Base-by-base conservation (phyloP, 257 asterid species). In the Thymus quinquecostatus region DNA sequence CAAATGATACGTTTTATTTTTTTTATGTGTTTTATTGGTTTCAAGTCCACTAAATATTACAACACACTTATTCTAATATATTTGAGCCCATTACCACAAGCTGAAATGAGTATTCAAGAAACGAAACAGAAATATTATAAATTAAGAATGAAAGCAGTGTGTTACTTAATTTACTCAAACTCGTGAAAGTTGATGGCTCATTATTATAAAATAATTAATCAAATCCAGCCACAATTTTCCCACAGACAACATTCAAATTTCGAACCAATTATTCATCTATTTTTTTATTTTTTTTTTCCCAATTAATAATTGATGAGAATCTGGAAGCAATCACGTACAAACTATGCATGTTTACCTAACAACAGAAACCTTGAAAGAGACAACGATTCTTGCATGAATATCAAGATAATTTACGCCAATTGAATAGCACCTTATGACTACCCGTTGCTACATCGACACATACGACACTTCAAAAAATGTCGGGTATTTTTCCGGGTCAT, bases 101-200 rank as follows among this genome's bases (percentile, higher is more conserved):
- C 21, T 21, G 21, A 21, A 21, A 21, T 21, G 21, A 21, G 21
- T 21, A 21, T 21, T 21, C 21, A 21, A 21, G 21, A 21, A 21
- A 21, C 21, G 21, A 21, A 21, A 21, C 21, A 21, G 21, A 21
- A 21, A 21, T 21, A 21, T 21, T 21, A 21, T 21, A 21, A 21
- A 74, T 66, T 36, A 50, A 60, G 14, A 43, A 50, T 48, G 72
- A 66, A 57, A 74, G 73, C 27, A 63, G 66, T 47, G 61, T 34
- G n/a, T 60, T 60, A 32, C 60, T 58, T 55, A 63, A 8, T 44
- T 44, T 64, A 11, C 69, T 4, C 54, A 44, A 63, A 28, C 0
- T 44, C 54, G 4, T 40, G 53, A 56, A 36, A 10, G 7, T 62
- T 41, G 53, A 8, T 38, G 49, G 53, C 53, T 27, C 34, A 36